phyloP scores from a whole-genome alignment of 176 grass and related monocot genomes.

The Ampelocalamus luodianensis region DNA sequence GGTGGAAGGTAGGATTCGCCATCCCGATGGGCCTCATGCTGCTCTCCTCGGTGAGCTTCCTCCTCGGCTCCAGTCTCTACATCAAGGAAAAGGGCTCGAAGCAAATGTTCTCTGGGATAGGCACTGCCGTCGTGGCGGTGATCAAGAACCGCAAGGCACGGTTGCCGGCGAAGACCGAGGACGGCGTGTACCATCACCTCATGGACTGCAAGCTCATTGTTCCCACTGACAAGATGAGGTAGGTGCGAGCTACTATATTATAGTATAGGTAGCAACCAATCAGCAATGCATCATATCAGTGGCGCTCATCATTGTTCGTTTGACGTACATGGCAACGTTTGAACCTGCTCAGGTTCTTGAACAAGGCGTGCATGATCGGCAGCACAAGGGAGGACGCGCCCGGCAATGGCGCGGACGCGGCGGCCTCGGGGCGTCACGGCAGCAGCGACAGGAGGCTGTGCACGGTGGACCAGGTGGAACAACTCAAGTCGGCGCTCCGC shows the following conservation, averaged over 20 bases:
- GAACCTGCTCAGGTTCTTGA: constrained; percentile 49
- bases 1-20: constrained; percentile 64
- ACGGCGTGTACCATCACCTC: constrained; percentile 47
- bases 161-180: constrained; percentile 40
- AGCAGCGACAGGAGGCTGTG: constrained; percentile 33
- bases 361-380: constrained; percentile 64
- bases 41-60: neutral
- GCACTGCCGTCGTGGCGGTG: constrained; percentile 34
- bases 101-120: constrained; percentile 45
- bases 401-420: neutral
- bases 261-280: no score
- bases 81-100: constrained; percentile 48
- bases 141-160: constrained; percentile 27
- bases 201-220: constrained; percentile 38
- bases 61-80: constrained; percentile 57
- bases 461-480: constrained; percentile 73
- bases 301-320: neutral
- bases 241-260: neutral
- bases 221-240: constrained; percentile 49
- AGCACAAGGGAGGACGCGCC: constrained; percentile 10
- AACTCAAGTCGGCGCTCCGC: constrained; percentile 61
- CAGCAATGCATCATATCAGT: neutral
- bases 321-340: neutral
- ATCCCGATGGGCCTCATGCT: constrained; percentile 56
- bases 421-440: neutral